Base-by-base conservation (phyloP, 1,284 basidiomycete species). In the Anthracocystis walkeri region DNA sequence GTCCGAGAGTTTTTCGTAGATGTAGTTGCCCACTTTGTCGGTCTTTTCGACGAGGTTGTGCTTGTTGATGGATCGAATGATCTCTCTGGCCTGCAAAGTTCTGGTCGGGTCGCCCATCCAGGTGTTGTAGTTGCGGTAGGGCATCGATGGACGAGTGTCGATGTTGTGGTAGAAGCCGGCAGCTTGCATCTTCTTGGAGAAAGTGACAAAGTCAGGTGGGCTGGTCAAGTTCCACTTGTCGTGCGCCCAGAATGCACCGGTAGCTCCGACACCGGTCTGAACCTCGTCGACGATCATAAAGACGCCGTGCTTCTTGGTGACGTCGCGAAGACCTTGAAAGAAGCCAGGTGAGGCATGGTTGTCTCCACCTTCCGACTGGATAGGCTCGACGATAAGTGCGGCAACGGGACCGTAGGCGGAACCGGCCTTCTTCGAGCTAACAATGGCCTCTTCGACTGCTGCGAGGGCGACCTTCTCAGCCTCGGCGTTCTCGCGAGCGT, bases 361-460 rank as follows among this genome's bases (percentile, higher is more conserved):
- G 84, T 89, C 89, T 11, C 89, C 89, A 11, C 88, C 88, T 79
- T 88, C 88, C n/a, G 87, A 87, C 59, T 88, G 87, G 68, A 89
- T 87, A 14, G 89, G 89, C 80, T 89, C 89, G 66, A 89, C 87
- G 66, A 89, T 88, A 45, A 89, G 83, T 0, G 88, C 89, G 1
- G 89, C 89, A 38, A 89, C 86, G 1, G 87, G 87, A 65, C 84
- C 84, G 46, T 70, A 54, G 3, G 67, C 20, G 4, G 68, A 72
- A 38, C 71, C 78, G 21, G 80, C 82, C 50, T 80, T 73, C 81
- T 87, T 87, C 60, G 65, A 68, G 40, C 71, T 74, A 54, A 77
- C 69, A 60, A 87, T 87, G 14, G 83, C 85, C 58, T 82, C 82
- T 62, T 87, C 87, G 16, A 87, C 86, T 25, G 77, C 76, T 7